These are phyloP conservation scores for Cytospora chrysosperma DNA, from an alignment of 2,329 filamentous ascomycete genomes.

Conservation along the genomic window DNA sequence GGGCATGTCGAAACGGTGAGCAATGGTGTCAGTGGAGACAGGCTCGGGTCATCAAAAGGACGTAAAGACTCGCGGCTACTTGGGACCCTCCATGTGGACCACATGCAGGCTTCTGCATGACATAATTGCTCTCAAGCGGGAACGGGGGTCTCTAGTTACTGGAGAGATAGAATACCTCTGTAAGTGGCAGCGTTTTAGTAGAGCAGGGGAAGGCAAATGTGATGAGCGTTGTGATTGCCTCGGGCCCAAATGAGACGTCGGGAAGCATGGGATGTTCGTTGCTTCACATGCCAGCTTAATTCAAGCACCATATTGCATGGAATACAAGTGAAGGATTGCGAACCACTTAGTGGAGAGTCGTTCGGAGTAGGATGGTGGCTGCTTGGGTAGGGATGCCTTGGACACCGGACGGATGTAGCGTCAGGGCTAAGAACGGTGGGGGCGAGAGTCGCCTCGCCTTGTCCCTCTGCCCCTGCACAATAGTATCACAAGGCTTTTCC, in stretches of 20 bases:
- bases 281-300: background rate
- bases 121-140: conserved; percentile 7
- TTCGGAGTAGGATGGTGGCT: background rate
- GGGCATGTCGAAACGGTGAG: conserved; percentile 22
- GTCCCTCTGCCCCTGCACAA: background rate
- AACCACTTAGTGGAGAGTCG: background rate
- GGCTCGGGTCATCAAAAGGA: conserved; percentile 30
- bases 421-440: background rate
- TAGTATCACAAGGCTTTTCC: background rate
- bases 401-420: background rate
- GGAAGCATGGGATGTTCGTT: background rate
- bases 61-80: conserved; percentile 29
- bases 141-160: background rate
- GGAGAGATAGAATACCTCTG: conserved; percentile 1
- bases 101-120: conserved; percentile 21
- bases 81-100: background rate
- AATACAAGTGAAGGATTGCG: background rate
- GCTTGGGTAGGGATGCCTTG: background rate
- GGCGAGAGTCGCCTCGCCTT: background rate
- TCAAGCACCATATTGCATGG: background rate
- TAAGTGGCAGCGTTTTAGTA: background rate
- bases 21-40: conserved; percentile 16
- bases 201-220: background rate
- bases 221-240: background rate
- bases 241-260: background rate